These are phyloP conservation scores for Chrysoporthe puriensis DNA, from an alignment of 2,329 filamentous ascomycete genomes.

Conservation along the genomic window DNA sequence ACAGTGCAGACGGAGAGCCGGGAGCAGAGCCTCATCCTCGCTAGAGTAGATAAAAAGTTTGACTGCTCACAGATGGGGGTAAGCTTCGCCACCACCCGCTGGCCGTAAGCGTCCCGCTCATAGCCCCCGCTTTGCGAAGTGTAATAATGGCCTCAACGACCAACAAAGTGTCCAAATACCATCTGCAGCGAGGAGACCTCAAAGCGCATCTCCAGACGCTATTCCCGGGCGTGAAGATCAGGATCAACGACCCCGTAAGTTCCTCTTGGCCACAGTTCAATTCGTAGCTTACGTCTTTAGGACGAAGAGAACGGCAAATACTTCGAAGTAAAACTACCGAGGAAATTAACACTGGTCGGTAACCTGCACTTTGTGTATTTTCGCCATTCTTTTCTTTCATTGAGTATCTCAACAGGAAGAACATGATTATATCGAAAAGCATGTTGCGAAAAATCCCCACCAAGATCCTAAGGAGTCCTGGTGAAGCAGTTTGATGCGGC, in stretches of 20 bases:
- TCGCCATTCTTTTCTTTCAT: no score
- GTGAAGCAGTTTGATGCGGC: no score
- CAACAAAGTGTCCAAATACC: not conserved
- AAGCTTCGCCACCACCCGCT: not conserved
- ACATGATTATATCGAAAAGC: no score
- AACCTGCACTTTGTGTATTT: not conserved
- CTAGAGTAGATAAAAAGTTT: not conserved
- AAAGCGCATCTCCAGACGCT: not conserved
- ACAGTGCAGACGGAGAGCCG: not conserved
- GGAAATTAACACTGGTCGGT: not conserved
- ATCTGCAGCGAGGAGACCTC: not conserved
- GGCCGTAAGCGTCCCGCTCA: no score
- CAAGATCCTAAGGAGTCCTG: no score
- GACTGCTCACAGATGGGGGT: not conserved
- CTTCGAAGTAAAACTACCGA: not conserved
- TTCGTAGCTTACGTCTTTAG: not conserved
- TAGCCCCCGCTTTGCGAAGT: not conserved
- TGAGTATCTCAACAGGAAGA: no score
- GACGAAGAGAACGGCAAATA: not conserved
- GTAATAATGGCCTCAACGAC: not conserved
- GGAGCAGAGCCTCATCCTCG: conserved; percentile 3
- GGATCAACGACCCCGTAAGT: not conserved
- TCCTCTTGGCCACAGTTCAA: not conserved
- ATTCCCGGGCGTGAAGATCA: not conserved
- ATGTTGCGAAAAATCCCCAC: no score